Conservation (phyloP, 768 basidiomycete genomes). For the Tephrocybe sp. region DNA sequence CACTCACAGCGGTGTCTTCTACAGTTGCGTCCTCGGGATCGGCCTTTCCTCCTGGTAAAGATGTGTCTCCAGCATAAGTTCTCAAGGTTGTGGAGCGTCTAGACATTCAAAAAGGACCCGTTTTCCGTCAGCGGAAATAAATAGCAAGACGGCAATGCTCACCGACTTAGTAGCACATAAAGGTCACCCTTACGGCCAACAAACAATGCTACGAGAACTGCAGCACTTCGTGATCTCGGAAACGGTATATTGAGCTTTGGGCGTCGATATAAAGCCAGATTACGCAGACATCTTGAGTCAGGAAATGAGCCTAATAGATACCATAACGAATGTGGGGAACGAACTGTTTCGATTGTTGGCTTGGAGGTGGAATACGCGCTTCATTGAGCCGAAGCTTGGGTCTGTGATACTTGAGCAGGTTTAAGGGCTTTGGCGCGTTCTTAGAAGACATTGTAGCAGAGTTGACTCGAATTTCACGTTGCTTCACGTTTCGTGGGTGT, state of each 20-base stretch:
- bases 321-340: neutral
- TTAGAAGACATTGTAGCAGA: conserved; percentile 17
- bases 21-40: conserved; percentile 66
- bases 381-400: conserved; percentile 39
- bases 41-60: conserved; percentile 82
- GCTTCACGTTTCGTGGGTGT: no score
- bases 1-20: conserved; percentile 80
- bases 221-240: conserved; percentile 64
- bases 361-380: conserved; percentile 47
- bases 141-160: conserved; percentile 29
- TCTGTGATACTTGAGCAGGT: conserved; percentile 50
- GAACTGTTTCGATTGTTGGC: conserved; percentile 51
- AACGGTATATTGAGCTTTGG: conserved; percentile 40
- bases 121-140: neutral
- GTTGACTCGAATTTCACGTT: neutral
- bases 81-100: conserved; percentile 76
- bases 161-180: conserved; percentile 85
- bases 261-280: conserved; percentile 48
- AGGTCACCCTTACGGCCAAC: conserved; percentile 82
- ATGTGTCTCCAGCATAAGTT: conserved; percentile 86
- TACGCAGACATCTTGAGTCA: conserved; percentile 52
- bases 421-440: conserved; percentile 26
- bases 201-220: conserved; percentile 83
- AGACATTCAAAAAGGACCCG: neutral
- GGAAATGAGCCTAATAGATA: neutral